phyloP scores from a whole-genome alignment of 2,329 filamentous ascomycete species.

The Fusarium austroafricanum region DNA sequence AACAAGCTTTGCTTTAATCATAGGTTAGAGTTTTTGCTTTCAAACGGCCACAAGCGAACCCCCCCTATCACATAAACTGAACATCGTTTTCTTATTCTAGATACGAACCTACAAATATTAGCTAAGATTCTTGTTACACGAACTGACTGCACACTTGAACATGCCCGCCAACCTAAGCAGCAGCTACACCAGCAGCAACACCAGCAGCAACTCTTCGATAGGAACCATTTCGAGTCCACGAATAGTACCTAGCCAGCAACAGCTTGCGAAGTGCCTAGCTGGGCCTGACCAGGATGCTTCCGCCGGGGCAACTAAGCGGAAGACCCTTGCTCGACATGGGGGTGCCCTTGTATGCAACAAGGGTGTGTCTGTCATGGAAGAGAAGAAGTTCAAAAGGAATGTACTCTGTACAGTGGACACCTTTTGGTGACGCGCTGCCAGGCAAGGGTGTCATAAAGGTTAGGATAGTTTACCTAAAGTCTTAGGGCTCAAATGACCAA shows the following conservation, averaged over 20 bases:
- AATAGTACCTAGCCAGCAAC: conserved; percentile 7
- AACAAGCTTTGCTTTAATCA: conserved; percentile 17
- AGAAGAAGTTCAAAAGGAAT: conserved; percentile 13
- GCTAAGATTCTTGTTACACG: not conserved
- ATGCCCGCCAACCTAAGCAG: conserved; percentile 9
- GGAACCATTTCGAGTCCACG: conserved; percentile 18
- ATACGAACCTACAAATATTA: not conserved
- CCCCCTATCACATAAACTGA: conserved; percentile 10
- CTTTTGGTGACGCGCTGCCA: conserved; percentile 19
- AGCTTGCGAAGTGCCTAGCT: conserved; percentile 20
- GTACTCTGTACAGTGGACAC: not conserved
- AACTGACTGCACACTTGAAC: not conserved
- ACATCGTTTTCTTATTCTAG: not conserved
- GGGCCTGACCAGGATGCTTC: conserved; percentile 28
- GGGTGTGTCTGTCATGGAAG: conserved; percentile 1
- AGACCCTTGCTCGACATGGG: conserved; percentile 41
- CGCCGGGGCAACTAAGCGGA: conserved; percentile 30
- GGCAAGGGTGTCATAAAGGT: too few species aligned
- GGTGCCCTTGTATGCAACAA: conserved; percentile 23
- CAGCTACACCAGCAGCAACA: not conserved
- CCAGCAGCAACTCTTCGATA: not conserved
- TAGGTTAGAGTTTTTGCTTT: conserved; percentile 12
- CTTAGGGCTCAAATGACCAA: too few species aligned
- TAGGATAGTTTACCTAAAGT: too few species aligned
- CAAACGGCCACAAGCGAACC: conserved; percentile 14